Evolutionary conservation across 2,329 filamentous ascomycete genomes (phyloP).

Genomic region (Cladosporium sp.): DNA sequence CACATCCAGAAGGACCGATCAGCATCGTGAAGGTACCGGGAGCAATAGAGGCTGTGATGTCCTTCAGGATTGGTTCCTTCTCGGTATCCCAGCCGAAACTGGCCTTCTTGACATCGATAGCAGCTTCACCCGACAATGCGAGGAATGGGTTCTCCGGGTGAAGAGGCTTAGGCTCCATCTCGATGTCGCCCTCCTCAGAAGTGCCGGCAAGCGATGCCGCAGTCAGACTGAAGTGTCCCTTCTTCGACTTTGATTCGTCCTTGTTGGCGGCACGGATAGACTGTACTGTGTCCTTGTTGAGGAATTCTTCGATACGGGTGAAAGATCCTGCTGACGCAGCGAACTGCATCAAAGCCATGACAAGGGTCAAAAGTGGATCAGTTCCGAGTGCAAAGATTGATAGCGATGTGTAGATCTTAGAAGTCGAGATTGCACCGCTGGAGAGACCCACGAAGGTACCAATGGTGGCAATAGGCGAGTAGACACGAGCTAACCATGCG

Average conservation of each 20-base stretch:
- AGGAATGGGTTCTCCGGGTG: constrained; percentile 32
- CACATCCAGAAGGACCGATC: constrained; percentile 49
- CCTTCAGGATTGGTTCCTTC: constrained; percentile 38
- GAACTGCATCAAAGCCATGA: constrained; percentile 12
- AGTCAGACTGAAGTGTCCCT: neutral
- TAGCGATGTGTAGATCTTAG: constrained; percentile 5
- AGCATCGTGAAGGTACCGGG: constrained; percentile 45
- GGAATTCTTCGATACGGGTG: constrained; percentile 9
- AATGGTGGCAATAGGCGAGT: constrained; percentile 9
- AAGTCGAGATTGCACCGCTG: constrained; percentile 5
- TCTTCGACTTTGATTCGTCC: neutral
- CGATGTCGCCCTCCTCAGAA: constrained; percentile 5
- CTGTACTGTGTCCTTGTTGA: neutral
- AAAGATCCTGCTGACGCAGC: constrained; percentile 7
- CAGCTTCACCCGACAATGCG: constrained; percentile 7
- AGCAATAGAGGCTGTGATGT: constrained; percentile 39
- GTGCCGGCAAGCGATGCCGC: neutral
- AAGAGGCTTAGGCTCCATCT: constrained; percentile 15
- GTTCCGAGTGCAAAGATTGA: constrained; percentile 10
- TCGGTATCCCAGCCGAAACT: constrained; percentile 46
- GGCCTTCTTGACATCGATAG: constrained; percentile 20
- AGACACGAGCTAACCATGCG: constrained; percentile 1
- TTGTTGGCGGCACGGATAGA: neutral
- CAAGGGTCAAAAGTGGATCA: constrained; percentile 6
- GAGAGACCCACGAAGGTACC: constrained; percentile 7